A percentile compares a stretch with the other conserved stretches of the same genome.
Conservation (phyloP, 1,139 yeast species). For the Yarrowia galli region DNA sequence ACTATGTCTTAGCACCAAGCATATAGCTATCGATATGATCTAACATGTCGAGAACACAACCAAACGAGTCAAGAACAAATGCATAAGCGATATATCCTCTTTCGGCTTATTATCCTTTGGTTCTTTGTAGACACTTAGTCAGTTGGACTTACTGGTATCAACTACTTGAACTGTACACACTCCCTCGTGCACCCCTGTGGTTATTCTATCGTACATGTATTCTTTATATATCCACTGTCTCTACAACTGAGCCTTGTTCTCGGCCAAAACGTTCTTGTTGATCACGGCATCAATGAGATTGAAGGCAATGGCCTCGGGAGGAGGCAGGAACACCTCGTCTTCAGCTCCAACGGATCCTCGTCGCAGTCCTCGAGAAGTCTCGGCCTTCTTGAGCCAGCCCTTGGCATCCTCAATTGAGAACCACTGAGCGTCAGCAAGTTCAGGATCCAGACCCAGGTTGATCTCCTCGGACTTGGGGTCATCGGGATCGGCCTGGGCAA, state of each 20-base stretch:
- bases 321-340: slow-evolving; percentile 55
- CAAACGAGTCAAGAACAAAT: too few species aligned
- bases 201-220: slow-evolving; percentile 4
- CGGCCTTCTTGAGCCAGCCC: slow-evolving; percentile 55
- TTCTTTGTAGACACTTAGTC: too few species aligned
- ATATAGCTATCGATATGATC: too few species aligned
- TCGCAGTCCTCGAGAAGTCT: slow-evolving; percentile 42
- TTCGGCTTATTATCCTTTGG: too few species aligned
- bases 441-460: slow-evolving; percentile 81
- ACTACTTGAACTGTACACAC: too few species aligned
- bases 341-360: slow-evolving; percentile 42
- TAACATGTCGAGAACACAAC: too few species aligned
- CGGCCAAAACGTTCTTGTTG: slow-evolving; percentile 37
- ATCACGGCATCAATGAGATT: slow-evolving; percentile 53
- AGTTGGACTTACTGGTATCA: too few species aligned
- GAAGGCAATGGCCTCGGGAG: slow-evolving; percentile 59
- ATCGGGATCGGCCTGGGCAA: slow-evolving; percentile 63
- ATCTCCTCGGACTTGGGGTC: slow-evolving; percentile 66
- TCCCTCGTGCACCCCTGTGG: slow-evolving; percentile 1
- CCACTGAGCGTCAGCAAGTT: slow-evolving; percentile 86
- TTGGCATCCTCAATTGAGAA: slow-evolving; percentile 64
- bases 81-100: too few species aligned
- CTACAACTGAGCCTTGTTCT: slow-evolving; percentile 13
- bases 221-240: not conserved
- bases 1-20: too few species aligned